Conservation (phyloP, 768 basidiomycete species). For the Termitomyces sp. region DNA sequence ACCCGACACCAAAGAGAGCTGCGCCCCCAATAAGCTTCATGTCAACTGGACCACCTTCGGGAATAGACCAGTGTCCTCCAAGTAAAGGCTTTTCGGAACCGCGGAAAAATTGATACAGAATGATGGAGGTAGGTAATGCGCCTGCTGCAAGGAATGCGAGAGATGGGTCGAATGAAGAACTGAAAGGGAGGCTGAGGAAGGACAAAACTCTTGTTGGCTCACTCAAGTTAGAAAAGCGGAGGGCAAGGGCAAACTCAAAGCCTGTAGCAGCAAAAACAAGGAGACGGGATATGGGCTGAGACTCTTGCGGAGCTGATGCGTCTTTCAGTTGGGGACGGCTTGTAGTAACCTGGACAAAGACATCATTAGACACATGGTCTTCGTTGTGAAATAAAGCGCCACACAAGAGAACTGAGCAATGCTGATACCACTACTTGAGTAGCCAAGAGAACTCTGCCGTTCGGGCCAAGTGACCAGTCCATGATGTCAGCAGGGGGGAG, state of each 20-base stretch:
- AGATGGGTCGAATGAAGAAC: slow-evolving; percentile 49
- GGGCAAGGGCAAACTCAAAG: slow-evolving; percentile 46
- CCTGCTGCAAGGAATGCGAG: slow-evolving; percentile 48
- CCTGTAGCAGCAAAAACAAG: slow-evolving; percentile 36
- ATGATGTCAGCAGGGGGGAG: slow-evolving; percentile 22
- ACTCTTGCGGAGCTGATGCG: slow-evolving; percentile 3
- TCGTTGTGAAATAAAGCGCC: slow-evolving; percentile 16
- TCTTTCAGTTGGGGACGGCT: slow-evolving; percentile 3
- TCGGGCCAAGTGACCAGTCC: slow-evolving; percentile 36
- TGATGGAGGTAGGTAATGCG: slow-evolving; percentile 40
- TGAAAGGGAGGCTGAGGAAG: slow-evolving; percentile 47
- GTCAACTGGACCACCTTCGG: slow-evolving; percentile 36
- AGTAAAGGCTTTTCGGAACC: slow-evolving; percentile 32
- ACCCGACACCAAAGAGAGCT: slow-evolving; percentile 55
- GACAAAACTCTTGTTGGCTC: slow-evolving; percentile 42
- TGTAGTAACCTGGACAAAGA: slow-evolving; percentile 1
- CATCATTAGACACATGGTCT: neutral
- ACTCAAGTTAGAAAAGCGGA: slow-evolving; percentile 48
- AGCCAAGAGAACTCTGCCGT: slow-evolving; percentile 29
- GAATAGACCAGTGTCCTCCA: slow-evolving; percentile 39
- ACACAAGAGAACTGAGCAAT: slow-evolving; percentile 25
- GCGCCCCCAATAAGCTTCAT: slow-evolving; percentile 42
- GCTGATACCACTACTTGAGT: slow-evolving; percentile 29
- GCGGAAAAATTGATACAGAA: slow-evolving; percentile 37
- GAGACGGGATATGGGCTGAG: slow-evolving; percentile 24